Evolutionary conservation across 176 grass and related monocot genomes (phyloP), one percentile per base, ranked within the genome.

Genomic region (Oryza nivara): DNA sequence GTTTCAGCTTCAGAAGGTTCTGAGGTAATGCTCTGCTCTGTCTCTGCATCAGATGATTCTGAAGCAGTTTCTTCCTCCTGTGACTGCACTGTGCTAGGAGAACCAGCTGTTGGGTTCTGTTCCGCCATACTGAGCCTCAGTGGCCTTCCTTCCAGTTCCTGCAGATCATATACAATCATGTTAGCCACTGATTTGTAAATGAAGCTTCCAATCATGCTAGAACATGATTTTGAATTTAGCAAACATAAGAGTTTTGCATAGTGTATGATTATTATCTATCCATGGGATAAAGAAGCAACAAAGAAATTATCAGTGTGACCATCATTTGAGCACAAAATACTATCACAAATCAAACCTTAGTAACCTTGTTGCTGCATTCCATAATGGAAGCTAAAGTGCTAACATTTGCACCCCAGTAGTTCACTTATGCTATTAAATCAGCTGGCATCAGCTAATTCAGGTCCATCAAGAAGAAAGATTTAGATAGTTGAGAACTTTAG

Each of bases 101-200:
- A 71, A 74, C 87, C 89, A 65, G 60, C 64, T 43, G 89, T 25
- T 20, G 91, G 87, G 46, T 87, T 86, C 44, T 81, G 88, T 64
- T 83, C 72, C 1, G 96, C 91, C 83, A 79, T 76, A 68, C 86
- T 92, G 61, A 98, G 69, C 32, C 96, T 85, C 41, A 98, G 88
- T 40, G 88, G 90, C 85, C 95, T 87, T 46, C 95, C 95, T 90
- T 97, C 91, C 26, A 95, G 80, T 83, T 95, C 91, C 96, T 98
- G 68, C 64, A 75, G 38, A 67, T 72, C 47, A 51, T 43, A 84
- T 76, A 10, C 7, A 71, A 85, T 17, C 47, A 68, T 83, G 68
- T 83, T 38, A 83, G 9, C 25, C 14, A 60, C 14, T 68, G 20
- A n/a, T 60, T 26, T 54, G 11, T 11, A 1, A 68, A 7, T 64